Conservation (phyloP, 1,139 yeast species). For the Lodderomyces theae region DNA sequence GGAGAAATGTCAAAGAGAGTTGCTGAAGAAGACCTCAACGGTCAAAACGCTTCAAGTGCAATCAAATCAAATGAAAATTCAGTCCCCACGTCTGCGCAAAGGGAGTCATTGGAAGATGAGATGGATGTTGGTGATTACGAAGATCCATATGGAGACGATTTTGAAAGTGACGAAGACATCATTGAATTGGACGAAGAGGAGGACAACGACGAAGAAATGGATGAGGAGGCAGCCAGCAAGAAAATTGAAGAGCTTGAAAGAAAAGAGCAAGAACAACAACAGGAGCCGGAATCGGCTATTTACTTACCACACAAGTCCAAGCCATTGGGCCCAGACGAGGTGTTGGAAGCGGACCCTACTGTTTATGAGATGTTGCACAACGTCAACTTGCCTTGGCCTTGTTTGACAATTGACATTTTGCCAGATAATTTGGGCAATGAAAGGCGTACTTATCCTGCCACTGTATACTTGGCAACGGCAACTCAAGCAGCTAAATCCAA, state of each 20-base stretch:
- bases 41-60: constrained; percentile 26
- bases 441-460: constrained; percentile 87
- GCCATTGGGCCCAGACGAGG: constrained; percentile 94
- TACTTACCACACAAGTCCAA: constrained; percentile 85
- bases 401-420: constrained; percentile 82
- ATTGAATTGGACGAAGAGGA: constrained; percentile 75
- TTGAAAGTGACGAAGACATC: constrained; percentile 88
- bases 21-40: constrained; percentile 36
- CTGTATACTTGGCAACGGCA: constrained; percentile 83
- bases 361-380: constrained; percentile 97
- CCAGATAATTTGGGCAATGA: constrained; percentile 87
- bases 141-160: constrained; percentile 93
- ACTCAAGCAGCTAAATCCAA: constrained; percentile 88
- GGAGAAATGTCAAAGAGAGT: constrained; percentile 76
- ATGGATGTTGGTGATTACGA: constrained; percentile 87
- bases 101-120: constrained; percentile 34
- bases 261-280: constrained; percentile 32
- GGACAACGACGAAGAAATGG: constrained; percentile 52
- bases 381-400: constrained; percentile 95
- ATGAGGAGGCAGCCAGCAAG: constrained; percentile 27
- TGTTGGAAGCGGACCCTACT: constrained; percentile 91
- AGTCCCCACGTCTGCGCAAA: constrained; percentile 27
- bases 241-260: constrained; percentile 31
- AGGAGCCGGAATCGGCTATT: constrained; percentile 40
- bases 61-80: constrained; percentile 28